Evolutionary conservation across 306 rosid genomes (phyloP).

Genomic region (Glycyrrhiza uralensis): DNA sequence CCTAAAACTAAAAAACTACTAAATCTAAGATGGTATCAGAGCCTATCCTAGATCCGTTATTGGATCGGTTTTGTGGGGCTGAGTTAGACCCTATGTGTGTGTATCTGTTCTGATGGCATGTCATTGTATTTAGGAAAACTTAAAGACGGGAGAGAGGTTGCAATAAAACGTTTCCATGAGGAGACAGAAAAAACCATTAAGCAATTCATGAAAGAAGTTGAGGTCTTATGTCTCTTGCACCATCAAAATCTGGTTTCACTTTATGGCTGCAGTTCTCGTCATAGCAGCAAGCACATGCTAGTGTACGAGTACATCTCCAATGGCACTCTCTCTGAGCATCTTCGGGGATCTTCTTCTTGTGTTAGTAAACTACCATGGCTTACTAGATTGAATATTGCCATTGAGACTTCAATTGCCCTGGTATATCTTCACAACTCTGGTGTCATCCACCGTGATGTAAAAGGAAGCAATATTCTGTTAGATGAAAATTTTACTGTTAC

Average conservation of each 20-base stretch:
- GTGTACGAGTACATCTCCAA: constrained; percentile 59
- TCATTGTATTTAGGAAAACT: constrained; percentile 42
- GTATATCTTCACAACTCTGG: constrained; percentile 62
- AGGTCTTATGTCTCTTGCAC: constrained; percentile 37
- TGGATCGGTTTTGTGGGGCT: too few relatives aligned
- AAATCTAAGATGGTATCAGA: too few relatives aligned
- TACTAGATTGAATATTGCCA: constrained; percentile 55
- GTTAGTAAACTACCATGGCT: constrained; percentile 35
- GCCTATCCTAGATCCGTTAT: too few relatives aligned
- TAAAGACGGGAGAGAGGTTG: constrained; percentile 52
- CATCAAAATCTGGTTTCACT: constrained; percentile 57
- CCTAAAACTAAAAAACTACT: too few relatives aligned
- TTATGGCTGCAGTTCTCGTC: constrained; percentile 50
- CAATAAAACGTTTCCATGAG: constrained; percentile 55
- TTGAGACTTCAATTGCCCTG: constrained; percentile 57
- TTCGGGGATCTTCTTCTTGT: constrained; percentile 17
- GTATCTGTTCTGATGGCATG: background rate
- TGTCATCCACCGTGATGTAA: constrained; percentile 67
- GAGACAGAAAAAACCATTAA: constrained; percentile 39
- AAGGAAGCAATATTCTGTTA: constrained; percentile 56
- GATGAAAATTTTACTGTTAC: constrained; percentile 45
- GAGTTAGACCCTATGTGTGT: too few relatives aligned
- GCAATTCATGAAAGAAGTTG: constrained; percentile 62
- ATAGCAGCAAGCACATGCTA: constrained; percentile 45
- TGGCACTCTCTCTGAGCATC: constrained; percentile 61